A percentile compares a stretch with the other conserved stretches of the same genome.
These are phyloP conservation scores for Amaranthus tricolor DNA, from an alignment of 179 eudicot genomes.

Conservation along the genomic window DNA sequence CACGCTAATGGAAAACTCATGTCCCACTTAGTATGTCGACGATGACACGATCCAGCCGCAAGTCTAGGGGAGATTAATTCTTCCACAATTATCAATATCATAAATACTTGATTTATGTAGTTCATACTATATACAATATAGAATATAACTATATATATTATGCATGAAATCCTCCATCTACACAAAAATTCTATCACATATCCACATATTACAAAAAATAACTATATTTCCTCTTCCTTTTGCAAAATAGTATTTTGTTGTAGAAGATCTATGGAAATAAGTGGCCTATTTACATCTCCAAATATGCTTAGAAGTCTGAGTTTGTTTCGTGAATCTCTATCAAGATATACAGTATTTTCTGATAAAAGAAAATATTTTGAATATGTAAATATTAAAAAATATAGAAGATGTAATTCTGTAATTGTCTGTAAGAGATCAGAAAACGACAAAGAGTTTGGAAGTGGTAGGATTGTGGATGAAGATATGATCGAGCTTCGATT, in stretches of 20 bases:
- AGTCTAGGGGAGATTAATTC: neutral
- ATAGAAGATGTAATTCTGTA: neutral
- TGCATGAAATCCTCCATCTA: too few relatives aligned
- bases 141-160: too few relatives aligned
- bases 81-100: too few relatives aligned
- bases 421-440: slow-evolving; percentile 3
- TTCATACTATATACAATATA: too few relatives aligned
- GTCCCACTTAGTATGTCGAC: neutral
- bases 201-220: too few relatives aligned
- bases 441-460: slow-evolving; percentile 7
- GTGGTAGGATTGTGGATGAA: slow-evolving; percentile 30
- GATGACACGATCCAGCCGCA: slow-evolving; percentile 5
- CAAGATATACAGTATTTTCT: neutral
- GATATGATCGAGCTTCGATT: slow-evolving; percentile 38
- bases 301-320: neutral
- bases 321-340: neutral
- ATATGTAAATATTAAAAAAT: neutral
- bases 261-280: too few relatives aligned
- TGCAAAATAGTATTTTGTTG: too few relatives aligned
- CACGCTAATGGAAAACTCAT: neutral
- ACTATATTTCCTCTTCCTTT: too few relatives aligned
- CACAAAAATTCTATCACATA: too few relatives aligned
- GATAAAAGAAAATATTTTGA: neutral
- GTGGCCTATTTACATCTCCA: neutral
- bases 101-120: too few relatives aligned